Evolutionary conservation across 306 rosid genomes (phyloP), one percentile per base, ranked within the genome.

Genomic region (Cucurbita moschata): DNA sequence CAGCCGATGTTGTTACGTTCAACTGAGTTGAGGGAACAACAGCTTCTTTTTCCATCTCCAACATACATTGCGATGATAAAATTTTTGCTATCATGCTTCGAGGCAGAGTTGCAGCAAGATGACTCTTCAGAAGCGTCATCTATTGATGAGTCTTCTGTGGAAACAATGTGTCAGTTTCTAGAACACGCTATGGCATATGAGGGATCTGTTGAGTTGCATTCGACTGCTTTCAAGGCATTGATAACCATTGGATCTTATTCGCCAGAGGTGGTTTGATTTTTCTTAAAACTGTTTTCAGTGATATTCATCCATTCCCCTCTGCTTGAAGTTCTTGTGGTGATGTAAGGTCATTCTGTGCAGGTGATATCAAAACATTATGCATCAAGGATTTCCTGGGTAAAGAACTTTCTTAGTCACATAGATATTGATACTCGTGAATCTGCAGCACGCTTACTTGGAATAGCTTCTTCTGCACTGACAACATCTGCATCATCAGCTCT

Each of bases 371-470:
- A 84, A 39, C 92, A 83, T 78, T 88, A 81, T 77, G 87, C 88
- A 26, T 77, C 18, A 43, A 90, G 85, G 83, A 77, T 86, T 81
- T 85, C 90, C 55, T 90, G 97, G 97, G 82, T 93, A 77, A 90
- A 87, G 85, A 87, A 84, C 81, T 80, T 90, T 58, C 82, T 90
- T 47, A 85, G 84, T 86, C 98, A 93, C 63, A 83, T 93, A 78
- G 96, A 93, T 76, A 75, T 86, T 86, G 89, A 90, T 77, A 89
- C 97, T 62, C 98, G 97, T 77, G 97, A 93, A 86, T 87, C 94
- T 75, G 85, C 87, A 50, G 97, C 98, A 76, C 90, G 96, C 37
- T 76, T 93, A 86, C 96, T 93, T 80, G 98, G 98, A 77, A 82
- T 93, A 59, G 94, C 90, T 74, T 88, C 98, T 76, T 90, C 90